These are phyloP conservation scores for Hyphopichia wangnamkhiaoensis DNA, from an alignment of 1,139 yeast species.

Conservation along the genomic window DNA sequence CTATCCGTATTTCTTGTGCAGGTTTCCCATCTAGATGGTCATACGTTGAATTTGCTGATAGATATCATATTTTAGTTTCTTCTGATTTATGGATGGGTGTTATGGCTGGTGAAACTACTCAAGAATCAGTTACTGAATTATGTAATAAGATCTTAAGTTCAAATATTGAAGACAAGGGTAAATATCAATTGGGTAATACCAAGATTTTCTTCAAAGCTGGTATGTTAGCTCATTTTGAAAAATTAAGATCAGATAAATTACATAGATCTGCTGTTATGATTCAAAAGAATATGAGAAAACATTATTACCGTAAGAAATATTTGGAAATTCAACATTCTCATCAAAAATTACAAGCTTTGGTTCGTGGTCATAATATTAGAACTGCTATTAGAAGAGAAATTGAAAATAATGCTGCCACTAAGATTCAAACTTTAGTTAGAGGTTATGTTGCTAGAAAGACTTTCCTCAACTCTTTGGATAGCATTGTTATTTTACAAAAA, in stretches of 20 bases:
- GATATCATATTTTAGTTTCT: slow-evolving; percentile 81
- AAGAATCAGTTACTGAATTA: slow-evolving; percentile 59
- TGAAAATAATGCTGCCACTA: slow-evolving; percentile 65
- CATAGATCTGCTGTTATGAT: slow-evolving; percentile 77
- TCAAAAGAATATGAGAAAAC: slow-evolving; percentile 80
- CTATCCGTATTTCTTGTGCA: slow-evolving; percentile 94
- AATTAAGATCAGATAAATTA: slow-evolving; percentile 76
- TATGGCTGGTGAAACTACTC: slow-evolving; percentile 55
- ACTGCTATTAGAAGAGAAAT: slow-evolving; percentile 55
- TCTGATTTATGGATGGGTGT: slow-evolving; percentile 70
- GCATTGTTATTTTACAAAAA: slow-evolving; percentile 66
- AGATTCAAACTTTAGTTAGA: slow-evolving; percentile 73
- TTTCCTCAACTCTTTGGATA: slow-evolving; percentile 41
- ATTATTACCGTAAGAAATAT: slow-evolving; percentile 63
- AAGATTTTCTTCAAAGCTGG: slow-evolving; percentile 97
- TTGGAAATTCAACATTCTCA: slow-evolving; percentile 57
- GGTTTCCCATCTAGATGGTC: slow-evolving; percentile 98
- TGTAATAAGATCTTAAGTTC: slow-evolving; percentile 67
- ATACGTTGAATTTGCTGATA: slow-evolving; percentile 87
- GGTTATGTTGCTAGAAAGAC: slow-evolving; percentile 58
- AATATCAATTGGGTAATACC: slow-evolving; percentile 84
- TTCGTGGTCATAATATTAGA: slow-evolving; percentile 68
- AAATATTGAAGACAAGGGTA: slow-evolving; percentile 62
- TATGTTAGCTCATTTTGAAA: slow-evolving; percentile 89
- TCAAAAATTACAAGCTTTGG: slow-evolving; percentile 56